Evolutionary conservation across 768 basidiomycete species (phyloP).

Genomic region (Termitomyces eurrhizus): DNA sequence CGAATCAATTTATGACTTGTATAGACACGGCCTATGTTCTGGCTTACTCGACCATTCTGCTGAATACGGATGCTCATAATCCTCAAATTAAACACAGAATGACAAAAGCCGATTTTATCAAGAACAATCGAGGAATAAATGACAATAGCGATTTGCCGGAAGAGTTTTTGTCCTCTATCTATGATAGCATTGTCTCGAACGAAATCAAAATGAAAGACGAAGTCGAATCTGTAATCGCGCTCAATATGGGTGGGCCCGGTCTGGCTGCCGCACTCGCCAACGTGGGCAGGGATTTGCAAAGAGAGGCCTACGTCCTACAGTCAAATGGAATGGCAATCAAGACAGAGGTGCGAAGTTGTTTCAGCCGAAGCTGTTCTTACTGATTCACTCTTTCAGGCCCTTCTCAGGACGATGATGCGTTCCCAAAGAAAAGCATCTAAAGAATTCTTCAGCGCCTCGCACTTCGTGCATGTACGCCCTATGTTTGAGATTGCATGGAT

Average conservation of each 20-base stretch:
- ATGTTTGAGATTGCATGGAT: conserved; percentile 99
- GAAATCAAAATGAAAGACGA: conserved; percentile 99
- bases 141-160: conserved; percentile 87
- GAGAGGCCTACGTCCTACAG: conserved; percentile 93
- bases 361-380: not conserved
- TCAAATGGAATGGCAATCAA: conserved; percentile 96
- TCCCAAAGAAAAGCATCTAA: conserved; percentile 84
- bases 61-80: conserved; percentile 97
- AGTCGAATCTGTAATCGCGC: conserved; percentile 56
- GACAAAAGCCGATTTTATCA: conserved; percentile 87
- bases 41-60: conserved; percentile 91
- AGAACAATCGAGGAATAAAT: conserved; percentile 97
- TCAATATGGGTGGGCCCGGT: conserved; percentile 54
- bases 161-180: conserved; percentile 73
- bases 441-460: conserved; percentile 93
- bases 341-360: conserved; percentile 66
- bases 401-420: conserved; percentile 90
- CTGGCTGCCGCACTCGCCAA: conserved; percentile 79
- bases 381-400: conserved; percentile 46
- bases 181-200: conserved; percentile 85
- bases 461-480: conserved; percentile 93
- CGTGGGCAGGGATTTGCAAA: conserved; percentile 92
- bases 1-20: not conserved
- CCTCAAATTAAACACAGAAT: conserved; percentile 93
- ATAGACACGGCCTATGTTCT: conserved; percentile 91